Base-by-base conservation (phyloP, 108 stramenopile genomes). In the Conticribra weissflogii region DNA sequence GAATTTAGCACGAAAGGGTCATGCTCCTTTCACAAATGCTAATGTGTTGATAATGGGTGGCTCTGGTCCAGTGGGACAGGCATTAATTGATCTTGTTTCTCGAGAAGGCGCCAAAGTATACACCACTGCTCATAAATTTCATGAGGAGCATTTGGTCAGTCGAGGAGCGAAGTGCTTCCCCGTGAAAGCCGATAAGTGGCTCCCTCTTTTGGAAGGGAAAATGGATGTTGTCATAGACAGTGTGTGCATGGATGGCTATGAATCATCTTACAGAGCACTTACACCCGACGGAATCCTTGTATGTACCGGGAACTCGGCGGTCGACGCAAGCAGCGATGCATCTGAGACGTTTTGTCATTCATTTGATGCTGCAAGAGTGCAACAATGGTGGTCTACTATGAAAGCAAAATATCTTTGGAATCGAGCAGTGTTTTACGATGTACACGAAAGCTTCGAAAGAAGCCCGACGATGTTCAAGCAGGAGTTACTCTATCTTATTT, bases 161-260 rank as follows among this genome's bases (percentile, higher is more conserved):
- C 44, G 59, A 9, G 83, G 83, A 23, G 81, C 77, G 12, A 58
- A 62, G 23, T 83, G 83, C 14, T 70, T 85, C 32, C 67, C 82
- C 3, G 52, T 83, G 48, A 72, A 86, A 22, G 68, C 81, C 8
- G 53, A 82, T 31, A 74, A 70, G 59, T 90, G 89, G 89, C 62
- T 83, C 14, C 77, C 84, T 21, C 4, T 9, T 8, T 55, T 90
- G 9, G 62, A 84, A 57, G 85, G 86, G n/a, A 57, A 81, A 55
- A 87, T 90, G 83, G 86, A 90, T 62, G 64, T 86, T 59, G 85
- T 87, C 0, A 52, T 90, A 47, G 89, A 90, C 50, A 77, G 74
- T 50, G 25, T 78, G 1, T 85, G 81, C 48, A 31, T 83, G 1
- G 83, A 84, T 54, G 76, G 68, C 45, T 72, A 73, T 18, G 81